A percentile compares a stretch with the other conserved stretches of the same genome.
These are phyloP conservation scores for Trapa incisa DNA, from an alignment of 345 rosid species.

Conservation along the genomic window DNA sequence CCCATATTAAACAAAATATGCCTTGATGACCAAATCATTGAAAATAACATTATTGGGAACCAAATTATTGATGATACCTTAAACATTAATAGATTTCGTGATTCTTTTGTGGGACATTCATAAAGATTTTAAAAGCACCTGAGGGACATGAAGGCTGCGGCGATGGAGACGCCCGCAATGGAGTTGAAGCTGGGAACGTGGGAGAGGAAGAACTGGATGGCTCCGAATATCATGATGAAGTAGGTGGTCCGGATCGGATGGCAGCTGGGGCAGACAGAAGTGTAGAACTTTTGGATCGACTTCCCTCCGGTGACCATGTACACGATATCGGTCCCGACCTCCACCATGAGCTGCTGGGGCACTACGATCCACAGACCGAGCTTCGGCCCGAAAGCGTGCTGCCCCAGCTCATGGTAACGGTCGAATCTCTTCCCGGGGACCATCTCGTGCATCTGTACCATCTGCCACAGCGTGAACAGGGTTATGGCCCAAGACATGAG, in stretches of 20 bases:
- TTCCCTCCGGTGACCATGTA: slow-evolving; percentile 71
- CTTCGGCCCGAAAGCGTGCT: slow-evolving; percentile 59
- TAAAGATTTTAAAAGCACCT: slow-evolving; percentile 19
- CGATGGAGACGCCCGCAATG: slow-evolving; percentile 54
- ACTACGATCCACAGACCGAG: slow-evolving; percentile 56
- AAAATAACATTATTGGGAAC: no score
- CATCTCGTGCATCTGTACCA: slow-evolving; percentile 83
- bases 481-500: slow-evolving; percentile 36
- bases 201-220: slow-evolving; percentile 50
- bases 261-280: slow-evolving; percentile 18
- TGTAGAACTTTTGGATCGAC: slow-evolving; percentile 43
- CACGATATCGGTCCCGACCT: slow-evolving; percentile 51
- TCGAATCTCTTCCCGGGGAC: slow-evolving; percentile 58
- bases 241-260: slow-evolving; percentile 31
- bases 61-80: no score
- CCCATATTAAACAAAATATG: no score
- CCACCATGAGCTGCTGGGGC: slow-evolving; percentile 54
- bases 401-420: slow-evolving; percentile 64
- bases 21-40: no score
- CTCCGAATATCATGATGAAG: slow-evolving; percentile 57
- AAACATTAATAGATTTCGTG: no score
- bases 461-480: slow-evolving; percentile 58
- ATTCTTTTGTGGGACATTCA: no score
- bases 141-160: slow-evolving; percentile 67
- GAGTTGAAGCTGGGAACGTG: slow-evolving; percentile 68